Conservation (phyloP, 768 basidiomycete species). For the Xerocomus spinulosus region DNA sequence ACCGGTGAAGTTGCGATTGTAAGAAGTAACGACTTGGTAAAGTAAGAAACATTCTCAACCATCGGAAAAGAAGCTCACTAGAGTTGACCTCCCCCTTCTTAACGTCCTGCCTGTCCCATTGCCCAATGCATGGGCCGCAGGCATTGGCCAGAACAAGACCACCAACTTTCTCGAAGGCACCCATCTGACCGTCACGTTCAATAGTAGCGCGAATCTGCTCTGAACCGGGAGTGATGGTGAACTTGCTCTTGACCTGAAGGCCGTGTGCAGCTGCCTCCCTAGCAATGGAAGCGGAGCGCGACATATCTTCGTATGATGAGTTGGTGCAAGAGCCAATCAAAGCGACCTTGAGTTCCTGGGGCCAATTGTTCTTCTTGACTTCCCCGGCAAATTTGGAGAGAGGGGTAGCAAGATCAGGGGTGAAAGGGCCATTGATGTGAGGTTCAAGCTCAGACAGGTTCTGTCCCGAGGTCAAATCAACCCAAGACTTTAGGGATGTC, state of each 20-base stretch:
- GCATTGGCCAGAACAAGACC: constrained; percentile 96
- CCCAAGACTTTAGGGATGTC: neutral
- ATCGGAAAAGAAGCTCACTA: constrained; percentile 48
- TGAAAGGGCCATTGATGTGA: constrained; percentile 99
- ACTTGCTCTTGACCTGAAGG: constrained; percentile 83
- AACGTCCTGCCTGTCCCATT: constrained; percentile 97
- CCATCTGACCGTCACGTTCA: constrained; percentile 91
- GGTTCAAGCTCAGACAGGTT: constrained; percentile 97
- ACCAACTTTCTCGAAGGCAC: constrained; percentile 79
- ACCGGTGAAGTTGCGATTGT: constrained; percentile 99
- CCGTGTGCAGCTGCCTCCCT: constrained; percentile 86
- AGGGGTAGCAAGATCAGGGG: constrained; percentile 98
- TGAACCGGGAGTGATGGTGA: constrained; percentile 97
- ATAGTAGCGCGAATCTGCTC: constrained; percentile 99
- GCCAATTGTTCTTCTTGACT: constrained; percentile 96
- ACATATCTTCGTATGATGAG: constrained; percentile 99
- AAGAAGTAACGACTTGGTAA: constrained; percentile 85
- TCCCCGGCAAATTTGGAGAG: constrained; percentile 91
- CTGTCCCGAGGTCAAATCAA: constrained; percentile 31
- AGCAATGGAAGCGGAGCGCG: constrained; percentile 92
- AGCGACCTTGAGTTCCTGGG: constrained; percentile 92
- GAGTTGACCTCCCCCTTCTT: constrained; percentile 97
- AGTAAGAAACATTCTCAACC: neutral
- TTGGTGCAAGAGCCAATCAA: constrained; percentile 99
- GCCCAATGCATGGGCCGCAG: constrained; percentile 98